These are phyloP conservation scores for Colletotrichum agaves DNA, from an alignment of 2,329 filamentous ascomycete genomes.

Conservation along the genomic window DNA sequence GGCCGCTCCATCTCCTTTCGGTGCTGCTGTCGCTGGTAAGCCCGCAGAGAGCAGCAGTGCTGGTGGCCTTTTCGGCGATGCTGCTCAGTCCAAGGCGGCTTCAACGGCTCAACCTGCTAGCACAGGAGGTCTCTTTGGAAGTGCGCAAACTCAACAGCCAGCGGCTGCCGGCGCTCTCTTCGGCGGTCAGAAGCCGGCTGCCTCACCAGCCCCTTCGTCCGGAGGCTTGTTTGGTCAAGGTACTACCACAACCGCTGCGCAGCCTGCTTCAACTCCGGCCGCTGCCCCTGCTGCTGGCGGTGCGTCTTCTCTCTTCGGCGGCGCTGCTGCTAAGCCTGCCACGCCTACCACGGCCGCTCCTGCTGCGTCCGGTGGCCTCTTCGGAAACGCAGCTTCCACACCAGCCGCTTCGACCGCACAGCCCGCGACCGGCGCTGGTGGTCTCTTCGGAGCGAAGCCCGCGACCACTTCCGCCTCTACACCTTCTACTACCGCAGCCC, in stretches of 20 bases:
- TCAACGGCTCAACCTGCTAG: constrained; percentile 36
- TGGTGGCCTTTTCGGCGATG: constrained; percentile 45
- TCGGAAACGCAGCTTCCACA: constrained; percentile 54
- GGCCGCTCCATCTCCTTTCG: constrained; percentile 31
- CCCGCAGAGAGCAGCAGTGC: constrained; percentile 33
- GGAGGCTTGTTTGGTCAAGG: constrained; percentile 37
- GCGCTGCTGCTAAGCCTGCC: constrained; percentile 52
- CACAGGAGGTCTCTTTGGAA: constrained; percentile 40
- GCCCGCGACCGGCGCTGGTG: constrained; percentile 41
- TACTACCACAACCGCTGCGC: constrained; percentile 37
- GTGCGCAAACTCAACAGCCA: constrained; percentile 17
- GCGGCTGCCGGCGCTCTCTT: constrained; percentile 41
- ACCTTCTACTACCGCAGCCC: constrained; percentile 43
- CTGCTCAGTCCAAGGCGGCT: constrained; percentile 44
- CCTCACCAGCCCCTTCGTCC: constrained; percentile 15
- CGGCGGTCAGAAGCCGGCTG: constrained; percentile 35
- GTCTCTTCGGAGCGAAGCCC: constrained; percentile 43
- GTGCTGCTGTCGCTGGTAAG: constrained; percentile 26
- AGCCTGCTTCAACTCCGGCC: constrained; percentile 43
- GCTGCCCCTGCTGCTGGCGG: constrained; percentile 37
- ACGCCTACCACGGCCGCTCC: constrained; percentile 43
- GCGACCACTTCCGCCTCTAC: constrained; percentile 44
- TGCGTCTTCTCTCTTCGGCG: constrained; percentile 49
- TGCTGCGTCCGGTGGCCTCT: constrained; percentile 45
- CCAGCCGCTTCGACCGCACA: constrained; percentile 45